Conservation (phyloP, 2,329 filamentous ascomycete species). For the Dactylella cylindrospora region DNA sequence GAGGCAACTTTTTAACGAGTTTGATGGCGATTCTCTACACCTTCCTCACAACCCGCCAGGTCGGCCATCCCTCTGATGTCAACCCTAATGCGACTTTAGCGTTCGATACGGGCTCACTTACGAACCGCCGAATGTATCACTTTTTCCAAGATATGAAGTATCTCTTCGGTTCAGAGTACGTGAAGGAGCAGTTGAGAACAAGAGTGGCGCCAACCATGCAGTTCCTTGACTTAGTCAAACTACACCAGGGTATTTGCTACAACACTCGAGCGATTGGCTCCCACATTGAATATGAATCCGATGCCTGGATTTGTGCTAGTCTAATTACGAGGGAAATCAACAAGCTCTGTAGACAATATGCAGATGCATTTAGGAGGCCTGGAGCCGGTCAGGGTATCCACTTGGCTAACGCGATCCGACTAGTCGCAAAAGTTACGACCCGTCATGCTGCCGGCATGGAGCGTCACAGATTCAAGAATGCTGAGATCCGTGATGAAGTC, state of each 20-base stretch:
- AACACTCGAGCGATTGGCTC: constrained; percentile 89
- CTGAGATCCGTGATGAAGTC: constrained; percentile 83
- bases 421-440: constrained; percentile 79
- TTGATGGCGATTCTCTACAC: constrained; percentile 96
- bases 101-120: constrained; percentile 91
- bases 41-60: constrained; percentile 92
- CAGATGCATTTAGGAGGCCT: constrained; percentile 76
- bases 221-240: constrained; percentile 90
- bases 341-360: constrained; percentile 81
- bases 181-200: constrained; percentile 77
- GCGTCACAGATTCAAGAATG: constrained; percentile 76
- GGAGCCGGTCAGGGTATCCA: constrained; percentile 65
- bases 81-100: constrained; percentile 81
- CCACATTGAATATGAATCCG: constrained; percentile 96
- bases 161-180: constrained; percentile 81
- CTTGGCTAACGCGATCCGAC: constrained; percentile 70
- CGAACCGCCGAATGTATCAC: constrained; percentile 93
- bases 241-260: constrained; percentile 95
- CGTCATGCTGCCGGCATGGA: constrained; percentile 88
- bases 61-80: constrained; percentile 88
- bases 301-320: constrained; percentile 95
- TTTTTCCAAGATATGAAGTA: constrained; percentile 96
- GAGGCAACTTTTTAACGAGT: constrained; percentile 93
- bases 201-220: constrained; percentile 89
- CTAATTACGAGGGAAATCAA: constrained; percentile 95